These are phyloP conservation scores for Pseudogymnoascus sp. DNA, from an alignment of 2,329 filamentous ascomycete genomes.

Conservation along the genomic window DNA sequence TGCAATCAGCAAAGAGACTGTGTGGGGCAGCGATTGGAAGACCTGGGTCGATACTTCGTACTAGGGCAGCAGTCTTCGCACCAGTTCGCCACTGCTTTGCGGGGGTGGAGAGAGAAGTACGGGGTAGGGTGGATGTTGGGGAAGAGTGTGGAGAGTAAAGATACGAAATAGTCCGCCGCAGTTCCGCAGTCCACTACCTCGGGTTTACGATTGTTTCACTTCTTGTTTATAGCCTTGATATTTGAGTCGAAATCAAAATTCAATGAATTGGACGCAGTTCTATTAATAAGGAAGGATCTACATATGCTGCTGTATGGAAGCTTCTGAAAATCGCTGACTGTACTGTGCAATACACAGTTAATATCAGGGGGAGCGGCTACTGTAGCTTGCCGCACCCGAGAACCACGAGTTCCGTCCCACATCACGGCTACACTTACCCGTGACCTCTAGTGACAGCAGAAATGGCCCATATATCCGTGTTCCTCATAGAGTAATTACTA, in stretches of 20 bases:
- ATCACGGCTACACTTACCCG: not conserved
- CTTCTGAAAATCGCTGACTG: not conserved
- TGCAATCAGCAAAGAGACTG: slow-evolving; percentile 10
- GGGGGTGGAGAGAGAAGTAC: not conserved
- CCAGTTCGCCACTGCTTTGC: not conserved
- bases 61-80: not conserved
- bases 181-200: not conserved
- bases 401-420: not conserved
- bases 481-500: not conserved
- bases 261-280: not conserved
- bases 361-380: not conserved
- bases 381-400: not conserved
- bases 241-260: not conserved
- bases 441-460: not conserved
- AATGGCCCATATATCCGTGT: not conserved
- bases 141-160: not conserved
- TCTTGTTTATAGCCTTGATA: not conserved
- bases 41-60: slow-evolving; percentile 15
- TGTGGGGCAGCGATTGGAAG: slow-evolving; percentile 9
- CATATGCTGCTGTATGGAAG: not conserved
- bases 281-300: not conserved
- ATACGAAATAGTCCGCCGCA: not conserved
- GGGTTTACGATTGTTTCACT: not conserved
- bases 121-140: not conserved
- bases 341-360: not conserved